A percentile compares a stretch with the other conserved stretches of the same genome.
These are phyloP conservation scores for Solanum rostratum DNA, from an alignment of 257 asterid genomes.

Conservation along the genomic window DNA sequence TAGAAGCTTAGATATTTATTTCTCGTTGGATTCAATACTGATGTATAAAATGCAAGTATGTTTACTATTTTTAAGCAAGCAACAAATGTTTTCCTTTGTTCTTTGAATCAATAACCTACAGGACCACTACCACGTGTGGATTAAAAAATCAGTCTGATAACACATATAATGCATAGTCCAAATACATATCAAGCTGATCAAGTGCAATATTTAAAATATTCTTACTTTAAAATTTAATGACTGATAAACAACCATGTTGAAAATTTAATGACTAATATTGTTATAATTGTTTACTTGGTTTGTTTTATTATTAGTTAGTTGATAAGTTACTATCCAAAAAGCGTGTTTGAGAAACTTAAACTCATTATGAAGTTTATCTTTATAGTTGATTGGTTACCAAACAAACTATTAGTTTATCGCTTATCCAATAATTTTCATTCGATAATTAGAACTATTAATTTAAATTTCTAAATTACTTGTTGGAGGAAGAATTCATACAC, in stretches of 20 bases:
- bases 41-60: neutral
- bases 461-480: neutral
- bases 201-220: no score
- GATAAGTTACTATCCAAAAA: neutral
- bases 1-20: neutral
- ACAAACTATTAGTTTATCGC: neutral
- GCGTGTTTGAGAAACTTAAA: neutral
- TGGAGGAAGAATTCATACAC: neutral
- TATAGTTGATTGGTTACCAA: neutral
- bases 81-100: neutral
- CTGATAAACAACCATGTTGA: no score
- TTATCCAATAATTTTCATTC: neutral
- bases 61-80: neutral
- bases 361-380: neutral
- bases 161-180: no score
- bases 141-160: no score
- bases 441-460: neutral
- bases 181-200: no score
- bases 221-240: no score
- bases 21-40: neutral
- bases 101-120: no score
- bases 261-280: no score
- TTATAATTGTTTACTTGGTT: neutral
- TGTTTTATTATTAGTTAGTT: neutral
- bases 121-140: no score